Evolutionary conservation across 345 rosid genomes (phyloP).

Genomic region (Brassica carinata): DNA sequence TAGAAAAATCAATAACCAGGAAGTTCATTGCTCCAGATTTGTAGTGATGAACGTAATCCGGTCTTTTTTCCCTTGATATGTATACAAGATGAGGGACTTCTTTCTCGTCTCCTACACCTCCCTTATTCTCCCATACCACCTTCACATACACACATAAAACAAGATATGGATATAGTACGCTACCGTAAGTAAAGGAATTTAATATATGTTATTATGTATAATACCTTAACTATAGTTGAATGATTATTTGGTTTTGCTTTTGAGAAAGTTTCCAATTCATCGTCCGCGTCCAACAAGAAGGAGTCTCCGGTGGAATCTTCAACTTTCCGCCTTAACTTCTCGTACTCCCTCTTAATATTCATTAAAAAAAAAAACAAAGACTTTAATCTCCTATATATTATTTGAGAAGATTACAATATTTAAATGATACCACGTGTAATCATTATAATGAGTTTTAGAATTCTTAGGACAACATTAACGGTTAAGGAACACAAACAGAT

Average conservation of each 20-base stretch:
- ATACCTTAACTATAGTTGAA: background rate
- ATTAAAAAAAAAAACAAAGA: background rate
- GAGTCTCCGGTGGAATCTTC: background rate
- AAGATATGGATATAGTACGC: background rate
- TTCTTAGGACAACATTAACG: too few species aligned
- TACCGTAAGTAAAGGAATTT: background rate
- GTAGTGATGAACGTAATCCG: background rate
- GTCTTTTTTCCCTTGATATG: background rate
- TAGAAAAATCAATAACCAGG: background rate
- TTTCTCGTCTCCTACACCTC: background rate
- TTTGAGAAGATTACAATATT: too few species aligned
- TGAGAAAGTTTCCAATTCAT: background rate
- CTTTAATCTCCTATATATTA: background rate
- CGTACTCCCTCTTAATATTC: background rate
- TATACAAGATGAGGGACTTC: background rate
- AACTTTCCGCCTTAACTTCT: background rate
- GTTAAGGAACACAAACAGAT: too few species aligned
- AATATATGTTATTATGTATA: background rate
- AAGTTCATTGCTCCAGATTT: background rate
- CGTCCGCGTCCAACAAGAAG: background rate
- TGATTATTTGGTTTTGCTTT: background rate
- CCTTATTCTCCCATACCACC: background rate
- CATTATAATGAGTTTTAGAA: too few species aligned
- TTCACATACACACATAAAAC: background rate
- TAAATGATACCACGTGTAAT: too few species aligned